Conservation (phyloP, 164 flowering plant species). For the Magnolia kwangsiensis region DNA sequence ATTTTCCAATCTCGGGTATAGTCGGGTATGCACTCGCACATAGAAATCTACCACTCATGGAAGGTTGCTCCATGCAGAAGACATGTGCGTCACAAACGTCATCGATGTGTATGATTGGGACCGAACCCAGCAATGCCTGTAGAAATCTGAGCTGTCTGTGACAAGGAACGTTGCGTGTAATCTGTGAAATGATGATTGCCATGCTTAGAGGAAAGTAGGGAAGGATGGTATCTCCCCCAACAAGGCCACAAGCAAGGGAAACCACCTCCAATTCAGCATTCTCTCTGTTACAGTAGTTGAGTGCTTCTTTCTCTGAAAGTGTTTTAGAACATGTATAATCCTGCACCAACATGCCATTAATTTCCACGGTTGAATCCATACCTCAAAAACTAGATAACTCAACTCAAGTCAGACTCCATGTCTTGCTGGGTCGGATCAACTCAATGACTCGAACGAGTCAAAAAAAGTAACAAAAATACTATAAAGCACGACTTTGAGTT, state of each 20-base stretch:
- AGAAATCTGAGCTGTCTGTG: constrained; percentile 16
- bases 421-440: background rate
- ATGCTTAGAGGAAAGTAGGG: constrained; percentile 24
- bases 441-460: background rate
- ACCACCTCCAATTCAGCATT: constrained; percentile 32
- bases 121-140: constrained; percentile 33
- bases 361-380: background rate
- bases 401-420: background rate
- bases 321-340: constrained; percentile 40
- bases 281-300: constrained; percentile 21
- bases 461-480: background rate
- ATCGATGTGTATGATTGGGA: constrained; percentile 48
- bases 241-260: constrained; percentile 36
- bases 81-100: constrained; percentile 52
- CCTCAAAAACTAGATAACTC: background rate
- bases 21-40: constrained; percentile 18
- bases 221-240: constrained; percentile 44
- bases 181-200: background rate
- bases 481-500: background rate
- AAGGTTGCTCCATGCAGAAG: constrained; percentile 41
- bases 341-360: constrained; percentile 11
- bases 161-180: background rate
- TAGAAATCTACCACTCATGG: constrained; percentile 29
- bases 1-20: constrained; percentile 16
- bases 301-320: constrained; percentile 33